Evolutionary conservation across 2,329 filamentous ascomycete genomes (phyloP).

Genomic region (Dactylellina drechsleri): DNA sequence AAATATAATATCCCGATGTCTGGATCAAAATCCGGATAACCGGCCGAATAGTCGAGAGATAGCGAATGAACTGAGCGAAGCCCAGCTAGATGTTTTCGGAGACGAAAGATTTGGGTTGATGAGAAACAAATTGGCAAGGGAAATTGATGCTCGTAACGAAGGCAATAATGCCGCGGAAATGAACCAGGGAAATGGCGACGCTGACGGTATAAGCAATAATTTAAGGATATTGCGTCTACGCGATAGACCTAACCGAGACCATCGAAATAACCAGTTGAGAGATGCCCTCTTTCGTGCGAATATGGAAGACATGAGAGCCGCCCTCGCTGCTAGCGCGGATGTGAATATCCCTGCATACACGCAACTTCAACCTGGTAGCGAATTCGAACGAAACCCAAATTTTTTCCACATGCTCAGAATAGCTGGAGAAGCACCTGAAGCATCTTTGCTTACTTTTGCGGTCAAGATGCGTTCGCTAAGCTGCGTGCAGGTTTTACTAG

Average conservation of each 20-base stretch:
- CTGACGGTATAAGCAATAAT: too few species aligned
- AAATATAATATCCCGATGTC: constrained; percentile 13
- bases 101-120: constrained; percentile 15
- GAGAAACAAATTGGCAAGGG: background rate
- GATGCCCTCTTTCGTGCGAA: background rate
- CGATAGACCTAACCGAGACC: too few species aligned
- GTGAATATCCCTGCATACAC: background rate
- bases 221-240: too few species aligned
- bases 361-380: background rate
- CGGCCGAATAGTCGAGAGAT: constrained; percentile 26
- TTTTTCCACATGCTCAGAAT: background rate
- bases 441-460: background rate
- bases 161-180: too few species aligned
- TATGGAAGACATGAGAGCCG: background rate
- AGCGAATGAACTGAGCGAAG: constrained; percentile 22
- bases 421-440: background rate
- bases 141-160: too few species aligned
- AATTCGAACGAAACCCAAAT: background rate
- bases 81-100: constrained; percentile 11
- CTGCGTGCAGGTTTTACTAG: background rate
- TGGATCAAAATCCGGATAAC: background rate
- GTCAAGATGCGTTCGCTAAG: background rate
- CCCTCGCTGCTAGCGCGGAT: background rate
- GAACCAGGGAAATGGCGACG: too few species aligned
- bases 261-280: background rate